A percentile compares a stretch with the other conserved stretches of the same genome.
Evolutionary conservation across 805 yeast species (phyloP).

Genomic region (Schizosaccharomyces japonicus): DNA sequence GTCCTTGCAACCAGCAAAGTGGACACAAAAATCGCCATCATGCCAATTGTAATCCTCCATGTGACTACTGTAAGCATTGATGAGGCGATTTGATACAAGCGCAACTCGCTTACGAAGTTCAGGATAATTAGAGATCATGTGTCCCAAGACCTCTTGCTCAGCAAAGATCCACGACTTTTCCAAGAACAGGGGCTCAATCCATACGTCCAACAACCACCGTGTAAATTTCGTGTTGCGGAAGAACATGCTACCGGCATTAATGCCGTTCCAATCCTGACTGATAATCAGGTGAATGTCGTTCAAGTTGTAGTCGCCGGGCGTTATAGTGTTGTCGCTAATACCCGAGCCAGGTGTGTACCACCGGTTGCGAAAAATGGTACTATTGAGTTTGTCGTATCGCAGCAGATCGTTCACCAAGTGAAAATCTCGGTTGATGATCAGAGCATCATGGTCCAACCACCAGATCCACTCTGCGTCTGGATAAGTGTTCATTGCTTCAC

Average conservation of each 20-base stretch:
- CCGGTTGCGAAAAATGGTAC: constrained; percentile 11
- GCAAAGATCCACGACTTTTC: constrained; percentile 69
- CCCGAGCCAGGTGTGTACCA: constrained; percentile 7
- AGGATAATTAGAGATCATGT: constrained; percentile 17
- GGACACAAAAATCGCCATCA: constrained; percentile 10
- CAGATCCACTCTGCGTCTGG: constrained; percentile 20
- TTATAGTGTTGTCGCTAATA: constrained; percentile 7
- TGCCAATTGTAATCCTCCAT: constrained; percentile 9
- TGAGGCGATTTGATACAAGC: constrained; percentile 9
- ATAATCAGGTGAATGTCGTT: constrained; percentile 33
- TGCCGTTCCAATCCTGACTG: constrained; percentile 75
- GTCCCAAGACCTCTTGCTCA: constrained; percentile 65
- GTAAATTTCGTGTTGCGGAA: constrained; percentile 52
- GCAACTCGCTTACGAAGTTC: constrained; percentile 10
- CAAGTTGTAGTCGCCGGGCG: constrained; percentile 7
- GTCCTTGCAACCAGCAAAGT: constrained; percentile 12
- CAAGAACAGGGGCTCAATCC: constrained; percentile 77
- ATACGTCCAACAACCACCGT: constrained; percentile 39
- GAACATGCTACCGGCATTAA: constrained; percentile 57
- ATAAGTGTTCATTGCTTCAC: constrained; percentile 14
- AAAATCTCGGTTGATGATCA: constrained; percentile 16
- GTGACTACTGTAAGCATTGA: constrained; percentile 9
- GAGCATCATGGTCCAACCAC: constrained; percentile 19
- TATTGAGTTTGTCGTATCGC: constrained; percentile 12
- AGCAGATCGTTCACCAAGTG: constrained; percentile 15